Evolutionary conservation across 257 asterid genomes (phyloP), one percentile per base, ranked within the genome.

Genomic region (Paulownia fortunei): DNA sequence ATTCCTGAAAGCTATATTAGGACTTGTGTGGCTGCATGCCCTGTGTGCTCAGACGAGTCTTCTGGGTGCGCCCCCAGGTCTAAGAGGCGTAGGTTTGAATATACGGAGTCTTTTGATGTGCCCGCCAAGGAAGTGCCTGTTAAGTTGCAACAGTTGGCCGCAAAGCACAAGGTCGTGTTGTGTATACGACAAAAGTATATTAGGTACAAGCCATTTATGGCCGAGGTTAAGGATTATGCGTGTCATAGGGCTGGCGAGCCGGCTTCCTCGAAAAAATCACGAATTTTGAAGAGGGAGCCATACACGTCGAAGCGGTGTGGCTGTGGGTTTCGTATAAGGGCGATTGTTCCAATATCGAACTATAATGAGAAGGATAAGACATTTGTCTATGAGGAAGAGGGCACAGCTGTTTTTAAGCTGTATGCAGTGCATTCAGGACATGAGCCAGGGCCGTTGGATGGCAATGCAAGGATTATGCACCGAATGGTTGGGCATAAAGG

Each of bases 241-340:
- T 96, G 98, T 79, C 99, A 96, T 55, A 87, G 98, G 74, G 98
- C 99, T 0, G 99, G 98, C 0, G 97, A 90, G 87, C 98, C 97
- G 4, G 97, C 92, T 6, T 91, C 98, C 65, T 73, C 94, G 0
- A 96, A 93, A 82, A 92, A 92, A 72, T 83, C 98, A 0, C 79
- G 85, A 70, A 81, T 90, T 66, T 83, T 90, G 70, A 96, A 96
- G 82, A 82, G 98, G 78, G 99, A 93, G 84, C 97, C 97, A 4
- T 92, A 96, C 58, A 84, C 89, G 55, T 92, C 99, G 1, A 96
- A 96, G 84, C 79, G 99, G 74, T 96, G 99, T 63, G 99, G 99
- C 21, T 93, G 98, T 85, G 97, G 94, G 72, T 96, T 96, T 70
- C 93, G 98, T 9, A 92, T 96, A 26, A 81, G 99, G 84, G 97